Percentiles rank a stretch among this genome's conserved stretches.
Evolutionary conservation across 2,329 filamentous ascomycete genomes (phyloP).

Genomic region (Botrytis paeoniae): DNA sequence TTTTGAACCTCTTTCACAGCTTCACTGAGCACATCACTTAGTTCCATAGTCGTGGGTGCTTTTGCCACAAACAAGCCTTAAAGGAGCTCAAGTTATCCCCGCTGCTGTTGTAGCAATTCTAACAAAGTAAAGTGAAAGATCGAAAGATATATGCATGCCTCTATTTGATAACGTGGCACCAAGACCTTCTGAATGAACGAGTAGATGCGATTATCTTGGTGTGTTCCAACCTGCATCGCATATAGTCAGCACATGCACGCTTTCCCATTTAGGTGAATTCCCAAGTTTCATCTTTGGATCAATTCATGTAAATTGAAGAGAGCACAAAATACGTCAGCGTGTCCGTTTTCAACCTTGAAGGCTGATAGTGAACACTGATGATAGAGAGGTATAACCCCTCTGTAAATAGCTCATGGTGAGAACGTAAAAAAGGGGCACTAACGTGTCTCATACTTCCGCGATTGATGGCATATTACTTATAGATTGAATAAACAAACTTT

Average conservation of each 20-base stretch:
- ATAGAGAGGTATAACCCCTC: background rate
- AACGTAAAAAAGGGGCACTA: background rate
- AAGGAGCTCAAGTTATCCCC: background rate
- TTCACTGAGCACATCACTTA: background rate
- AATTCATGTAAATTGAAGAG: no score
- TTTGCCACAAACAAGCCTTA: background rate
- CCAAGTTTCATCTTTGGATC: no score
- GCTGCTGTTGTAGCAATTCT: constrained; percentile 1
- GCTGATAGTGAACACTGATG: background rate
- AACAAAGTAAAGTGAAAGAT: background rate
- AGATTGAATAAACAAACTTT: background rate
- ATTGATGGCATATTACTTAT: background rate
- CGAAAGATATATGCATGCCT: background rate
- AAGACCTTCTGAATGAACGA: background rate
- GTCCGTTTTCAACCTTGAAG: background rate
- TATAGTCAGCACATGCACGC: background rate
- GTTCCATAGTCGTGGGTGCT: background rate
- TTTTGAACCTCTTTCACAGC: background rate
- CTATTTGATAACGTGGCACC: background rate
- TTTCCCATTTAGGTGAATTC: no score
- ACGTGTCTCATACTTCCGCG: background rate
- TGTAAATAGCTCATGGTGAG: background rate
- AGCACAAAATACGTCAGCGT: no score
- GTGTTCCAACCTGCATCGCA: background rate
- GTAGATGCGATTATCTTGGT: background rate